Percentiles rank a stretch among this genome's conserved stretches.
Evolutionary conservation across 306 rosid genomes (phyloP).

Genomic region (Vigna mungo): DNA sequence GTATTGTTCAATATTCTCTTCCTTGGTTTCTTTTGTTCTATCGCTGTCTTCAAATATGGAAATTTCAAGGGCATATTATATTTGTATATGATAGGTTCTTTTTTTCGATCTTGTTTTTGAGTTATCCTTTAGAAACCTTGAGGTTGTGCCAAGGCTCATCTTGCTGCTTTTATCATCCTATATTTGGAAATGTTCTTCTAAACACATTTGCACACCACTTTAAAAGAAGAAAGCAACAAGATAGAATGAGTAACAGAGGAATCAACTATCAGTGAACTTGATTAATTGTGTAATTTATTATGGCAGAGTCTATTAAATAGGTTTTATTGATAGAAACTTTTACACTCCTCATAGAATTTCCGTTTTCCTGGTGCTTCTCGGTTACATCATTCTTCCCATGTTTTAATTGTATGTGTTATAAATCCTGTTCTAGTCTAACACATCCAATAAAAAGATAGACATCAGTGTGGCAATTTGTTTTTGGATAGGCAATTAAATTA

Average conservation of each 20-base stretch:
- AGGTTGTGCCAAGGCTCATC: not conserved
- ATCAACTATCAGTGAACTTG: not conserved
- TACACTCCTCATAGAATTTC: slow-evolving; percentile 10
- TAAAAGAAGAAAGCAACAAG: slow-evolving; percentile 25
- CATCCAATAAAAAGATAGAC: not conserved
- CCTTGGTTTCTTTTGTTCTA: slow-evolving; percentile 25
- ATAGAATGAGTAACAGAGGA: not conserved
- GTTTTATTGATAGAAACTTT: slow-evolving; percentile 25
- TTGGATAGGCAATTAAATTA: slow-evolving; percentile 7
- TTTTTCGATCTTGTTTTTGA: slow-evolving; percentile 12
- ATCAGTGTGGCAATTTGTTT: not conserved
- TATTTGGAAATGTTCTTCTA: not conserved
- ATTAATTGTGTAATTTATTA: not conserved
- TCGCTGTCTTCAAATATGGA: not conserved
- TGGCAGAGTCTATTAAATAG: slow-evolving; percentile 17
- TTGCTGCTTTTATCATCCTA: not conserved
- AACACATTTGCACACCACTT: not conserved
- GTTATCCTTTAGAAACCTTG: not conserved
- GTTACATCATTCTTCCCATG: not conserved
- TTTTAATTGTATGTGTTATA: not conserved
- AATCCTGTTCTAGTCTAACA: slow-evolving; percentile 9
- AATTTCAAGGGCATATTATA: not conserved
- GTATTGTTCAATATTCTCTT: slow-evolving; percentile 50
- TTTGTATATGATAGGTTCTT: not conserved
- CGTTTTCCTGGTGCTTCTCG: not conserved